Evolutionary conservation across 257 asterid genomes (phyloP), one percentile per base, ranked within the genome.

Genomic region (Mentha longifolia): DNA sequence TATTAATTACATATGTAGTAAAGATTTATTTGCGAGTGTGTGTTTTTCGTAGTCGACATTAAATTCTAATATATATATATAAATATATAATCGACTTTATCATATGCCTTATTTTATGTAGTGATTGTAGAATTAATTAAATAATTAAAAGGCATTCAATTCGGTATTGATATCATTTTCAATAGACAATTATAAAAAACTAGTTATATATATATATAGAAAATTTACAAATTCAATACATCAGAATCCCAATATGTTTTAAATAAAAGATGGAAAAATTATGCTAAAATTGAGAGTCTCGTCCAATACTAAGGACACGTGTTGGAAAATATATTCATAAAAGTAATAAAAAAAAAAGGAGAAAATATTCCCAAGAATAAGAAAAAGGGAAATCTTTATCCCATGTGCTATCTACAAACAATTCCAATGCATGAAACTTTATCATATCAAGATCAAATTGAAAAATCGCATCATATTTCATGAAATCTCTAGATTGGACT

Each of bases 351-450:
- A 35, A 13, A 66, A 33, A 52, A 52, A 10, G 4, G 7, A 30
- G 9, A 43, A 49, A 51, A 70, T 65, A 79, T 74, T 74, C 74
- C 71, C 61, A 57, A 60, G 80, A 74, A 79, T 79, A 79, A n/a
- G n/a, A 65, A 45, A 69, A 79, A 74, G 67, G 61, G 19, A 22
- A 37, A 77, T 47, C 65, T 68, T 61, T 68, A 65, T 56, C 11
- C 30, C 54, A 22, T 50, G 47, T 49, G 37, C 41, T 33, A 16
- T 50, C 60, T 20, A 3, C 61, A 51, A 59, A 66, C 63, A 66
- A 42, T 42, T 77, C 74, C 71, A 28, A 30, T 57, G 41, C 46
- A 68, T 63, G 73, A 67, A 79, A 43, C 60, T 41, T 66, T 59
- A 61, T 68, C 81, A 72, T 4, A 22, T 9, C n/a, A 55, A 14